A percentile compares a stretch with the other conserved stretches of the same genome.
phyloP scores from a whole-genome alignment of 1,284 basidiomycete genomes.

The Microbotryomycetes sp. region DNA sequence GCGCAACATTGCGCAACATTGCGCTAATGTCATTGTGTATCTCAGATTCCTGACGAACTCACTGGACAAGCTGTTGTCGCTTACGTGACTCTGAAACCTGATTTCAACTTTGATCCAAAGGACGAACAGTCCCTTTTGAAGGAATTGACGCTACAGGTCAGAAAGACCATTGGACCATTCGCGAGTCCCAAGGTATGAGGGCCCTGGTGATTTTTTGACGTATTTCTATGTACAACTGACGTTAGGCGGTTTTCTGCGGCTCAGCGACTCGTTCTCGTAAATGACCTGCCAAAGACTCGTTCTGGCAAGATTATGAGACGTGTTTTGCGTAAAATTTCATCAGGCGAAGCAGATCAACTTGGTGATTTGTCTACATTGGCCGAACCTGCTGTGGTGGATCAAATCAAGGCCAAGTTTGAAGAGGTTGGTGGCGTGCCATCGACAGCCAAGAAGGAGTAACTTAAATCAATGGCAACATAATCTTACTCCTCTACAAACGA shows the following conservation, averaged over 20 bases:
- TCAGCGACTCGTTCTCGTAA: constrained; percentile 77
- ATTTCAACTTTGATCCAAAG: constrained; percentile 65
- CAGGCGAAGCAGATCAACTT: constrained; percentile 86
- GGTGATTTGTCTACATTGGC: constrained; percentile 81
- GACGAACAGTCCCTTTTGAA: constrained; percentile 69
- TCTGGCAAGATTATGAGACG: constrained; percentile 97
- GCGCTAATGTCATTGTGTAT: background rate
- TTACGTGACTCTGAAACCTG: constrained; percentile 55
- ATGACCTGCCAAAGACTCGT: constrained; percentile 89
- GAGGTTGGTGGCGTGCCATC: background rate
- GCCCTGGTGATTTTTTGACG: constrained; percentile 46
- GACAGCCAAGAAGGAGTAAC: background rate
- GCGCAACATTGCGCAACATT: too few species aligned
- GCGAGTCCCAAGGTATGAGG: constrained; percentile 51
- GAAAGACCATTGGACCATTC: constrained; percentile 93
- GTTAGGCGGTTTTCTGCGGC: too few species aligned
- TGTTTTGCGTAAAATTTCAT: constrained; percentile 90
- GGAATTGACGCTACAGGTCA: constrained; percentile 88
- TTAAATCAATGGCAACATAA: background rate
- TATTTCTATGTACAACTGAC: too few species aligned
- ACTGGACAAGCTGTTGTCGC: constrained; percentile 42
- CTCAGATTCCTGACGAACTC: constrained; percentile 34
- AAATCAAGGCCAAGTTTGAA: constrained; percentile 15
- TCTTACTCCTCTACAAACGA: too few species aligned
- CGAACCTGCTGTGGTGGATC: constrained; percentile 49